These are phyloP conservation scores for Protomyces gravidus DNA, from an alignment of 1,139 yeast species.

Conservation along the genomic window DNA sequence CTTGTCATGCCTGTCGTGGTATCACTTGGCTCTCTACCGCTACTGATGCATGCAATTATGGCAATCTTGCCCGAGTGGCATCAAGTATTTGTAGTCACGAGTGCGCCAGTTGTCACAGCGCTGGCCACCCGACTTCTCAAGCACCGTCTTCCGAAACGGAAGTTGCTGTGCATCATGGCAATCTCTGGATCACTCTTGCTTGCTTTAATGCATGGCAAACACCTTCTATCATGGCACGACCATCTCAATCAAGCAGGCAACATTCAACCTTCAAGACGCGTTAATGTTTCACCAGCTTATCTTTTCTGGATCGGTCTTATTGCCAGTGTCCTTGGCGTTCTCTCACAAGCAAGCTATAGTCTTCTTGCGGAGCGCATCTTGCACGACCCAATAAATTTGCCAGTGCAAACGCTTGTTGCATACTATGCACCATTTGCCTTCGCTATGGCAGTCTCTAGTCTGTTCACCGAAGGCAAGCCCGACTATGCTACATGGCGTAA, in stretches of 20 bases:
- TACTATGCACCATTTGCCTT: conserved; percentile 7
- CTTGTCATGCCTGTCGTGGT: conserved; percentile 6
- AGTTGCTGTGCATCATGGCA: not conserved
- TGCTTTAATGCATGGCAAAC: not conserved
- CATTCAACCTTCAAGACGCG: not conserved
- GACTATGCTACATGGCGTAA: not conserved
- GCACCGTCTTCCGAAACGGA: not conserved
- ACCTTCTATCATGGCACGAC: not conserved
- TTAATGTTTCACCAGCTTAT: not conserved
- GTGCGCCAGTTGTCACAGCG: not conserved
- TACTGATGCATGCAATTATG: conserved; percentile 4
- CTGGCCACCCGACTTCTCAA: not conserved
- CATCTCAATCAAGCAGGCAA: not conserved
- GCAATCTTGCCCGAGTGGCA: conserved; percentile 7
- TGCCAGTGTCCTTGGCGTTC: conserved; percentile 6
- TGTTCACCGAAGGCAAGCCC: not conserved
- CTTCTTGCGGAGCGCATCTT: conserved; percentile 6
- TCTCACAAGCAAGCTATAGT: conserved; percentile 4
- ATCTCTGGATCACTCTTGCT: not conserved
- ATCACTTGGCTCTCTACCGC: conserved; percentile 1
- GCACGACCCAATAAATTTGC: conserved; percentile 1
- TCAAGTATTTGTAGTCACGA: not conserved
- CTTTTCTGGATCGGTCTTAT: not conserved
- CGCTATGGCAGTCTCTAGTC: not conserved
- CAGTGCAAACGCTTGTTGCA: conserved; percentile 2